A percentile compares a stretch with the other conserved stretches of the same genome.
phyloP scores from a whole-genome alignment of 306 rosid genomes.

The Cicer chorassanicum region DNA sequence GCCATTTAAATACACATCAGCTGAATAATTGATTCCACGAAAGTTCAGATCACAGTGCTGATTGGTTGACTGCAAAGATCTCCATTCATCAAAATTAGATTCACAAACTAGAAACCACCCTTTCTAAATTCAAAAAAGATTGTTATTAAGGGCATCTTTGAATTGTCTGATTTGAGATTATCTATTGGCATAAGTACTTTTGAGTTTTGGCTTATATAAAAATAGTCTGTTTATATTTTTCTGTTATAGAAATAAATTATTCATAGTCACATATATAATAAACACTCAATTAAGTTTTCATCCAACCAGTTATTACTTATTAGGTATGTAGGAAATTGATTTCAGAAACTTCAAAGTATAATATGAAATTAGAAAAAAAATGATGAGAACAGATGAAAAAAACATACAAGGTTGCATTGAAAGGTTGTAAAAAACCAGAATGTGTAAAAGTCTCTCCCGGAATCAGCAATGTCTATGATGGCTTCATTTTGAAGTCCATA shows the following conservation, averaged over 20 bases:
- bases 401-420: constrained; percentile 68
- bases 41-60: constrained; percentile 85
- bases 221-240: too few relatives aligned
- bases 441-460: constrained; percentile 91
- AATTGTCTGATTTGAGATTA: too few relatives aligned
- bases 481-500: constrained; percentile 75
- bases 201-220: too few relatives aligned
- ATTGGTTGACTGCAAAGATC: constrained; percentile 60
- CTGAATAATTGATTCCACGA: constrained; percentile 89
- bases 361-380: constrained; percentile 17
- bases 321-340: constrained; percentile 10
- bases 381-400: neutral
- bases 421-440: constrained; percentile 89
- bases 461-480: constrained; percentile 85
- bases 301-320: too few relatives aligned
- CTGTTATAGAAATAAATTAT: too few relatives aligned
- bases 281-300: too few relatives aligned
- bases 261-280: too few relatives aligned
- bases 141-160: too few relatives aligned
- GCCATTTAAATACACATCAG: constrained; percentile 85
- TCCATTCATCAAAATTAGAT: constrained; percentile 21
- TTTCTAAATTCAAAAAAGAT: neutral
- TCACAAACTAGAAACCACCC: constrained; percentile 9
- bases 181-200: too few relatives aligned
- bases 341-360: neutral